Evolutionary conservation across 179 eudicot species (phyloP), one percentile per base, ranked within the genome.

Genomic region (Actinidia polygama): DNA sequence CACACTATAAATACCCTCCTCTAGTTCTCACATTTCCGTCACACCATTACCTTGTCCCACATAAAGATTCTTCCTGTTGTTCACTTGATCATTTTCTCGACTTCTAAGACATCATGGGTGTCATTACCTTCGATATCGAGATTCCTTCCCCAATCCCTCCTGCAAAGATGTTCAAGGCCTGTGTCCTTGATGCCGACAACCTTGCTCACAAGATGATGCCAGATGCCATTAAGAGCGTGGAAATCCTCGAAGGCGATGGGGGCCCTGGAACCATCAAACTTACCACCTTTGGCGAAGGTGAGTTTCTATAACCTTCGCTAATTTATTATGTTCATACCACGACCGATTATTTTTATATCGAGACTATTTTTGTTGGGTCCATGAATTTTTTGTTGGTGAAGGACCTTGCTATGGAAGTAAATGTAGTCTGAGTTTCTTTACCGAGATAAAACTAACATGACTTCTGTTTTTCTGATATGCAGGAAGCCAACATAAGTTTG

Each of bases 161-260:
- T 18, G 50, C 70, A 1, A 71, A 83, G 78, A 67, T 85, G 83
- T 85, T 79, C 83, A 83, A 54, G 81, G 85, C 83, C 57, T 19
- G 76, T 61, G 19, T 69, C 81, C 78, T 85, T 61, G 88, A 85
- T 46, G 68, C 62, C 61, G 83, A 85, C 81, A 83, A 75, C 21
- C 64, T 83, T 6, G 26, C 59, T 5, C 85, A 85, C 15, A 85
- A 79, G 54, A 78, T 82, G 63, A 44, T 66, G 71, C 79, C 73
- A 23, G 55, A 81, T 4, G 30, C 64, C n/a, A n/a, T 82, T 0
- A 80, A 79, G 46, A 80, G 84, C 75, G 59, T 79, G 23, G 83
- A 80, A 14, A 61, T 68, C 23, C 11, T 85, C 16, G 24, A 85
- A 74, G 88, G 85, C 53, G 51, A 83, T 46, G 69, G 78, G 6